Percentiles rank a stretch among this genome's conserved stretches.
Evolutionary conservation across 176 grass and related monocot species (phyloP).

Genomic region (Metroxylon sagu): DNA sequence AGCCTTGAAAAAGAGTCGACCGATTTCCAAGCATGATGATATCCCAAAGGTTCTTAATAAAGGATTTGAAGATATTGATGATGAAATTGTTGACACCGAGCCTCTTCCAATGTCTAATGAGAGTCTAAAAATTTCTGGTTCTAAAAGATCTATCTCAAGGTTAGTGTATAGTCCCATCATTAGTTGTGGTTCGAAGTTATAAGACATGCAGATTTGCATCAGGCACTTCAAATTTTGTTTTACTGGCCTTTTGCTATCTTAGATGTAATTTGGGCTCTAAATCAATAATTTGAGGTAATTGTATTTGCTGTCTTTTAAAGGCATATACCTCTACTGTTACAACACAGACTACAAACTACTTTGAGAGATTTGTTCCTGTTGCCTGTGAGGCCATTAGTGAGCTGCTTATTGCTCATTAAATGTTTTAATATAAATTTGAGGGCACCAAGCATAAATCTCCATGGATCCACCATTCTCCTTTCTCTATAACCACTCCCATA

Average conservation of each 20-base stretch:
- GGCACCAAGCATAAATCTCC: no score
- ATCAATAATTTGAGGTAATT: no score
- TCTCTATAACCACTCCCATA: no score
- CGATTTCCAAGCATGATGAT: constrained; percentile 25
- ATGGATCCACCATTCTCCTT: no score
- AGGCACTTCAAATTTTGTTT: not conserved
- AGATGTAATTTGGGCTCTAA: no score
- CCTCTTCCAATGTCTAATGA: constrained; percentile 50
- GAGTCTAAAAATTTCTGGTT: constrained; percentile 23
- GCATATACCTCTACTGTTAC: no score
- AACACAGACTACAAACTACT: no score
- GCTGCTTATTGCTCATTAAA: no score
- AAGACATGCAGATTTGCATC: not conserved
- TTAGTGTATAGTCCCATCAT: constrained; percentile 17
- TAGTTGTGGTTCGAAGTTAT: not conserved
- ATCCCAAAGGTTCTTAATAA: constrained; percentile 31
- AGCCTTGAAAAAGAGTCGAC: constrained; percentile 52
- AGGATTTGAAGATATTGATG: constrained; percentile 17
- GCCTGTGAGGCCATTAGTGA: no score
- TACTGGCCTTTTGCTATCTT: not conserved
- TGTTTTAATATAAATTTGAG: no score
- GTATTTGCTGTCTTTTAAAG: no score
- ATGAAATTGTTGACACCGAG: constrained; percentile 36
- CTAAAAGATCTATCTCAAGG: constrained; percentile 55
- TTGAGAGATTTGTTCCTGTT: no score